Evolutionary conservation across 2,329 filamentous ascomycete species (phyloP).

Genomic region (Hypoxylon sp.): DNA sequence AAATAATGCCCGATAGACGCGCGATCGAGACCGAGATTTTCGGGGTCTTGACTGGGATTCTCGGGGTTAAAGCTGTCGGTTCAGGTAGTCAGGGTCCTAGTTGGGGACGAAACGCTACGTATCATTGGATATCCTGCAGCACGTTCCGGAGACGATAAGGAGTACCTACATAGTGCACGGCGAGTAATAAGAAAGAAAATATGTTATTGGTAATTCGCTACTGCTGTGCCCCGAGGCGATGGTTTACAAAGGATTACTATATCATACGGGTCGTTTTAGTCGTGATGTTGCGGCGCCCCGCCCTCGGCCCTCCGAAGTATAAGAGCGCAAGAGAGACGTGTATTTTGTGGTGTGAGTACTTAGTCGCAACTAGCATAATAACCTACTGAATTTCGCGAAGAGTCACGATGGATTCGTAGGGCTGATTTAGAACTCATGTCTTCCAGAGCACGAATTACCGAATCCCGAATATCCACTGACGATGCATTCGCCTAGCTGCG

Average conservation of each 20-base stretch:
- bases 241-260: not conserved
- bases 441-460: not conserved
- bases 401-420: not conserved
- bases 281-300: constrained; percentile 1
- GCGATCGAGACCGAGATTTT: constrained; percentile 8
- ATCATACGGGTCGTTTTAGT: not conserved
- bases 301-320: constrained; percentile 1
- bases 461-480: not conserved
- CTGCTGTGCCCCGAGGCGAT: not conserved
- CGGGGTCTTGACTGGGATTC: constrained; percentile 1
- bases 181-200: not conserved
- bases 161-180: too few species aligned
- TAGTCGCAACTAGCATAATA: not conserved
- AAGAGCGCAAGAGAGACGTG: not conserved
- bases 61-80: constrained; percentile 14
- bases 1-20: not conserved
- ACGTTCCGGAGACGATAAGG: not conserved
- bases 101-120: constrained; percentile 3
- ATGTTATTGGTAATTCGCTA: not conserved
- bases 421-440: constrained; percentile 4
- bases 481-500: not conserved
- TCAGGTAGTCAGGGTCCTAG: constrained; percentile 6
- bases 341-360: not conserved
- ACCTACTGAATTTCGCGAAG: not conserved
- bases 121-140: constrained; percentile 1